These are phyloP conservation scores for Aspergillus panamensis DNA, from an alignment of 495 filamentous ascomycete genomes.

Conservation along the genomic window DNA sequence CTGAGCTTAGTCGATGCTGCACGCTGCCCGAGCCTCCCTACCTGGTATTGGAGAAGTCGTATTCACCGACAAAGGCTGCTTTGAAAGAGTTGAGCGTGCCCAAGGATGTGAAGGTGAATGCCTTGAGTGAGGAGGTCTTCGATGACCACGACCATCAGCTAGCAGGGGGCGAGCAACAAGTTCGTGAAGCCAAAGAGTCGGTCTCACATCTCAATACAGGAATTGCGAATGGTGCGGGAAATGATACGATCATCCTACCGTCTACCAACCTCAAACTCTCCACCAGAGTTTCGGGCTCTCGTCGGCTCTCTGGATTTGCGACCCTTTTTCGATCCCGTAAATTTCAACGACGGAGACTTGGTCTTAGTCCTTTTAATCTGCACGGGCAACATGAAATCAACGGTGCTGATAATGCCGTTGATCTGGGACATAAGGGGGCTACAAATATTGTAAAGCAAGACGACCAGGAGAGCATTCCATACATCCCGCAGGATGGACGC, in stretches of 20 bases:
- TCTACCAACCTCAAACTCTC: conserved; percentile 2
- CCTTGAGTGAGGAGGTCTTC: background rate
- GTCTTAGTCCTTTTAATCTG: background rate
- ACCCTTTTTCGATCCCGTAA: conserved; percentile 22
- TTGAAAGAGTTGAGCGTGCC: background rate
- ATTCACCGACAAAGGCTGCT: background rate
- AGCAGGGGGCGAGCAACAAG: background rate
- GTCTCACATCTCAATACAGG: background rate
- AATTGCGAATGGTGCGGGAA: background rate
- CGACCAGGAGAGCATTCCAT: background rate
- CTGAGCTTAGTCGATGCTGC: conserved; percentile 6
- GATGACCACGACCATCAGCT: background rate
- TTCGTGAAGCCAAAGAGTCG: background rate
- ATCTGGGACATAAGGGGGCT: background rate
- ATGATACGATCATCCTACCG: background rate
- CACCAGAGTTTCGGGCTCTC: conserved; percentile 5
- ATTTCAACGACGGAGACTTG: conserved; percentile 7
- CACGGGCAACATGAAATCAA: background rate
- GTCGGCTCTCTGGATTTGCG: conserved; percentile 16
- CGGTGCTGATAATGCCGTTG: background rate
- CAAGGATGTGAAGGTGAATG: background rate
- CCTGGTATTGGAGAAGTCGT: background rate
- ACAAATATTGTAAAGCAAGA: background rate
- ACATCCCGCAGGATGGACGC: background rate
- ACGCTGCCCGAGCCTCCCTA: background rate